These are phyloP conservation scores for Monilinia polystroma DNA, from an alignment of 2,329 filamentous ascomycete species.

Conservation along the genomic window DNA sequence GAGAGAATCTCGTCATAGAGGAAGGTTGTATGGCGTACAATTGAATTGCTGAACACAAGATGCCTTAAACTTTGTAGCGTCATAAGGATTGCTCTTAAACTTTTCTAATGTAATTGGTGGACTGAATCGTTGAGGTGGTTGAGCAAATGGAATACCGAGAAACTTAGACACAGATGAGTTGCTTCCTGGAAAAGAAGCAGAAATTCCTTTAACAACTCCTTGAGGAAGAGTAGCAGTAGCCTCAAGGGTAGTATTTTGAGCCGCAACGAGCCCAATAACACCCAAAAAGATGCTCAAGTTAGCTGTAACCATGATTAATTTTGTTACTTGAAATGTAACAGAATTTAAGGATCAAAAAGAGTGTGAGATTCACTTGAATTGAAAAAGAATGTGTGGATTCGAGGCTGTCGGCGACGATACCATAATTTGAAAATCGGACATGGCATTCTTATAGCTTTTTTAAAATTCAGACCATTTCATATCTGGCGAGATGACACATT, in stretches of 20 bases:
- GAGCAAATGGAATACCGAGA: slow-evolving; percentile 69
- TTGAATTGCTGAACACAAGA: slow-evolving; percentile 20
- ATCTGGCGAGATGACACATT: background rate
- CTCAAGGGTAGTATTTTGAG: background rate
- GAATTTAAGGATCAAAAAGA: too few species aligned
- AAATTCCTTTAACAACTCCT: background rate
- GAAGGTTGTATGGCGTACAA: background rate
- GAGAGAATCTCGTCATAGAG: background rate
- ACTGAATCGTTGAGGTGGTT: slow-evolving; percentile 67
- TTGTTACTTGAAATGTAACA: background rate
- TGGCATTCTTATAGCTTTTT: background rate
- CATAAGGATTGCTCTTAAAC: slow-evolving; percentile 10
- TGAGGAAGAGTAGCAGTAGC: background rate
- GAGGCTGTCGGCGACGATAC: background rate
- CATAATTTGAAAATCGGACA: background rate
- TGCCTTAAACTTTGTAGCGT: slow-evolving; percentile 11
- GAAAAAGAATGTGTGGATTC: background rate
- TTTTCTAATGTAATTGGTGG: slow-evolving; percentile 49
- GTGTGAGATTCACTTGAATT: background rate
- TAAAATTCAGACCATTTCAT: background rate
- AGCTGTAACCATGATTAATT: background rate
- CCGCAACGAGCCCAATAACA: background rate
- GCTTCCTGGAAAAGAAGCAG: slow-evolving; percentile 1
- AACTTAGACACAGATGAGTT: slow-evolving; percentile 47
- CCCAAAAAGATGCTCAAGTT: background rate